Evolutionary conservation across 2,329 filamentous ascomycete species (phyloP), one percentile per base, ranked within the genome.

Genomic region (Sporothrix brasiliensis): DNA sequence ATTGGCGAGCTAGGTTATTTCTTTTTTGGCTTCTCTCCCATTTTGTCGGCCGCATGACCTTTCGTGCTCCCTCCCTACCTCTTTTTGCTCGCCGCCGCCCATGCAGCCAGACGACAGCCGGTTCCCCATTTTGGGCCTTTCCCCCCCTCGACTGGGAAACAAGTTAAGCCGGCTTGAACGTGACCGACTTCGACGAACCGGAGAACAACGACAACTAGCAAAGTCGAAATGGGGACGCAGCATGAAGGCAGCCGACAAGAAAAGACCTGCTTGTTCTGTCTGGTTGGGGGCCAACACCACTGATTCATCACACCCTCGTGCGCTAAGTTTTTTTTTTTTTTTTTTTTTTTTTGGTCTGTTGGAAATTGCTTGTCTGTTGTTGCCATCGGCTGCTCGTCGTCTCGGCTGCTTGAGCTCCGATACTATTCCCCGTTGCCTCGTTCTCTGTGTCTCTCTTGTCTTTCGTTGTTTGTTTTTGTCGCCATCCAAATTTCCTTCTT

Each of bases 231-330:
- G 53, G 19, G 53, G 53, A 24, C 27, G 14, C 19, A 34, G 53
- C 7, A 21, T 13, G 7, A 60, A 19, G 19, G 34, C 30, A 60
- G 19, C 39, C 56, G 14, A 7, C 5, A 27, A 5, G 24, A 34
- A 56, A 34, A 30, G 30, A 39, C 30, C 30, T 58, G 27, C 54
- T 58, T 13, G 13, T 58, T 39, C n/a, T 61, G 19, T 44, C 56
- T 11, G 34, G 60, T 49, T 63, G 60, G 39, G 39, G 39, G 60
- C 44, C 44, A n/a, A 49, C 39, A 63, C 60, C 41, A 63, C 41
- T 67, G 63, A 67, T 53, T 67, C 63, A 67, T 67, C 60, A 63
- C 60, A 63, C 60, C 39, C 41, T 27, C 53, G 21, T 9, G 19
- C 56, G 21, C 34, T 24, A n/a, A n/a, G n/a, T 24, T 24, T 24